Percentiles rank a stretch among this genome's conserved stretches.
phyloP scores from a whole-genome alignment of 805 yeast genomes.

The Kuraishia ogatae region DNA sequence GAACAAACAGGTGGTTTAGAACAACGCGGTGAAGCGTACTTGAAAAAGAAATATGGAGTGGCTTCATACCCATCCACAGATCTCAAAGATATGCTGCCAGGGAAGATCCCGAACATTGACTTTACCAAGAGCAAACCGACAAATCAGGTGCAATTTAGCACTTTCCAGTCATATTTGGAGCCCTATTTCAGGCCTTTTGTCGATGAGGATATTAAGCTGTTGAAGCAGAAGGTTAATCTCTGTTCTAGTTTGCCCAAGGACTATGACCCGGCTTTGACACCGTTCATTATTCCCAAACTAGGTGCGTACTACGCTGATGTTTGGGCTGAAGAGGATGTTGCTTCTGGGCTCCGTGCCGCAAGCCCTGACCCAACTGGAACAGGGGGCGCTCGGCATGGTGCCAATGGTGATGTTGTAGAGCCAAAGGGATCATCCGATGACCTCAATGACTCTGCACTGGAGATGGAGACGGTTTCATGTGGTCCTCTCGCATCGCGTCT shows the following conservation, averaged over 20 bases:
- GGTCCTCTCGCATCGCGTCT: constrained; percentile 88
- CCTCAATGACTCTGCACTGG: constrained; percentile 52
- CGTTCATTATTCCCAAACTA: constrained; percentile 75
- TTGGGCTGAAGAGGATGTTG: constrained; percentile 79
- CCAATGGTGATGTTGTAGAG: neutral
- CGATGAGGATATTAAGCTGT: constrained; percentile 75
- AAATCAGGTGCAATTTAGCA: constrained; percentile 86
- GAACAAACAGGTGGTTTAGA: constrained; percentile 53
- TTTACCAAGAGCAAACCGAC: constrained; percentile 76
- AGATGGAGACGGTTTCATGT: constrained; percentile 69
- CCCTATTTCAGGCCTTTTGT: constrained; percentile 69
- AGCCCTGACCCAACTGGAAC: constrained; percentile 4
- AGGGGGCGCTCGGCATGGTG: neutral
- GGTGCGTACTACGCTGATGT: constrained; percentile 76
- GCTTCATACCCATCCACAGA: constrained; percentile 83
- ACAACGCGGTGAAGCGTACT: constrained; percentile 63
- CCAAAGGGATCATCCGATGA: constrained; percentile 46
- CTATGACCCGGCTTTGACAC: constrained; percentile 61
- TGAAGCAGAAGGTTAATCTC: constrained; percentile 52
- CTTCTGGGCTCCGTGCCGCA: constrained; percentile 13
- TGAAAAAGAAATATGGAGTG: constrained; percentile 75
- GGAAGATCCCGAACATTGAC: constrained; percentile 80
- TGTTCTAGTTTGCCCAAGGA: constrained; percentile 37
- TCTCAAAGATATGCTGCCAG: constrained; percentile 71
- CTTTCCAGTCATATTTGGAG: constrained; percentile 80